Conservation (phyloP, 768 basidiomycete genomes). For the Suillus weaverae region DNA sequence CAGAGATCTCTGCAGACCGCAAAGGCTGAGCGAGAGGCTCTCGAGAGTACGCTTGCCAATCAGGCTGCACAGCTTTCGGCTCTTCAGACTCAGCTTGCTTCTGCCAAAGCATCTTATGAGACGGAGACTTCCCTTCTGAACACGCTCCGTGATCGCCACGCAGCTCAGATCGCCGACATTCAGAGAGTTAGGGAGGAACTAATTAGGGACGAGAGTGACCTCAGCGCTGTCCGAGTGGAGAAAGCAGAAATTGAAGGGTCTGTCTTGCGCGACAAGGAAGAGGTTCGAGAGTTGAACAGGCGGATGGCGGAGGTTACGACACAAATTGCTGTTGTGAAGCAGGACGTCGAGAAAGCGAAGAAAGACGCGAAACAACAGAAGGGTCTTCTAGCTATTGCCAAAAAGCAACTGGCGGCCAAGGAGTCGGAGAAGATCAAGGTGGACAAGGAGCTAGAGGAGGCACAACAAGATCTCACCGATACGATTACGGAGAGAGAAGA, state of each 20-base stretch:
- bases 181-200: conserved; percentile 73
- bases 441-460: conserved; percentile 73
- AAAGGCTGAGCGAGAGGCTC: conserved; percentile 60
- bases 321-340: conserved; percentile 68
- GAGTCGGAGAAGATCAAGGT: conserved; percentile 73
- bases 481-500: conserved; percentile 56
- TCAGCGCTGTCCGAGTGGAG: conserved; percentile 85
- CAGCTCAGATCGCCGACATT: conserved; percentile 68
- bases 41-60: conserved; percentile 64
- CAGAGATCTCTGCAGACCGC: conserved; percentile 65
- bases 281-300: conserved; percentile 80
- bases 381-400: conserved; percentile 89
- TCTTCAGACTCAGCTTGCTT: conserved; percentile 79
- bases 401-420: conserved; percentile 87
- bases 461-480: conserved; percentile 50
- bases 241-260: conserved; percentile 89
- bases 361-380: conserved; percentile 97
- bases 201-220: conserved; percentile 88
- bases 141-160: conserved; percentile 66
- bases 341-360: conserved; percentile 80
- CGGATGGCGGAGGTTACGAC: conserved; percentile 79
- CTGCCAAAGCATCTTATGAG: conserved; percentile 84
- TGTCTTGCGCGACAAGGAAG: conserved; percentile 91
- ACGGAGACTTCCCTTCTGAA: conserved; percentile 73
- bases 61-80: conserved; percentile 77